Evolutionary conservation across 441 rosid species (phyloP).

Genomic region (Eruca vesicaria): DNA sequence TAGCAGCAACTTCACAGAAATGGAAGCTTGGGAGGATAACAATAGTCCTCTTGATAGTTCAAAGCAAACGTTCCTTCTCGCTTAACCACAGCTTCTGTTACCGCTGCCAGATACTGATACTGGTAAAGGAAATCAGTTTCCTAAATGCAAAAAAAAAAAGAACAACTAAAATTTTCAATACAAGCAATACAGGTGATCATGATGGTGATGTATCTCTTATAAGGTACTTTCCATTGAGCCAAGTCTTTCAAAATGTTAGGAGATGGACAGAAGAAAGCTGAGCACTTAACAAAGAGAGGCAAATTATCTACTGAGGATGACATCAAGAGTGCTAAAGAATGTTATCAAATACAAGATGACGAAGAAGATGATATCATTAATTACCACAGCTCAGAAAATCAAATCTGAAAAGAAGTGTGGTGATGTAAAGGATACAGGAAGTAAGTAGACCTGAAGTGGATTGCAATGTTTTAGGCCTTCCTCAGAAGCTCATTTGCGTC

Average conservation of each 20-base stretch:
- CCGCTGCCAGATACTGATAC: too few species aligned
- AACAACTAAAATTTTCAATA: background rate
- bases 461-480: background rate
- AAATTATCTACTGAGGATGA: slow-evolving; percentile 1
- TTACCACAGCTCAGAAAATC: background rate
- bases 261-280: background rate
- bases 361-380: background rate
- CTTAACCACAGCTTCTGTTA: too few species aligned
- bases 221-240: slow-evolving; percentile 19
- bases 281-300: background rate
- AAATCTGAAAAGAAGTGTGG: too few species aligned
- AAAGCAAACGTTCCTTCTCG: too few species aligned
- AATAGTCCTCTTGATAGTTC: too few species aligned
- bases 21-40: too few species aligned
- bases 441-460: background rate
- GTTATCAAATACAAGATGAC: background rate
- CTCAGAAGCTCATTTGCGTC: background rate
- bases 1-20: background rate
- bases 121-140: slow-evolving; percentile 44
- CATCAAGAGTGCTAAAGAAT: background rate
- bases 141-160: background rate
- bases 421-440: background rate
- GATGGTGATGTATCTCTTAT: background rate
- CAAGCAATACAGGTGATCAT: background rate
- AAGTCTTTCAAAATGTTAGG: background rate